Conservation (phyloP, 768 basidiomycete genomes). For the Holtermannia corniformis region DNA sequence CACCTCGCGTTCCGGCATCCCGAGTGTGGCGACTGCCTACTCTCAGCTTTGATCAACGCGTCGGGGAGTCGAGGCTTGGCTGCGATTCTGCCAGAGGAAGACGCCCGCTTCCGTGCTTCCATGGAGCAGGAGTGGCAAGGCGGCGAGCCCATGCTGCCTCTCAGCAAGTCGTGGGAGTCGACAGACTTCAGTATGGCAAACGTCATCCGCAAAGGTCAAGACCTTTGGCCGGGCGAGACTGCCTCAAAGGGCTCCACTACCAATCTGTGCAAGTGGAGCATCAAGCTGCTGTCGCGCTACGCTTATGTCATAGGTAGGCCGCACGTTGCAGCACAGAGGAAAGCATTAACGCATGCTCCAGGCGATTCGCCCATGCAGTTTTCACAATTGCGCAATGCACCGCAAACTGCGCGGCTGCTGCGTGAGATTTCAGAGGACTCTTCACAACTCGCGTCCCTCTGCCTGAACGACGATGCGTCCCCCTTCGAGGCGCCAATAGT, state of each 20-base stretch:
- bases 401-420: not conserved
- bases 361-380: not conserved
- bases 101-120: conserved; percentile 4
- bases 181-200: conserved; percentile 25
- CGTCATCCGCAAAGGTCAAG: conserved; percentile 20
- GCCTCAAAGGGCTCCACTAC: conserved; percentile 10
- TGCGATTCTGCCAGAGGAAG: conserved; percentile 25
- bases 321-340: not conserved
- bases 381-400: not conserved
- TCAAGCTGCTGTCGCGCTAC: conserved; percentile 34
- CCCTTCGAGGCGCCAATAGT: conserved; percentile 5
- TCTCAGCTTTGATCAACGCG: conserved; percentile 26
- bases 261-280: conserved; percentile 25
- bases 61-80: conserved; percentile 29
- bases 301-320: conserved; percentile 32
- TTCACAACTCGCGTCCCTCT: conserved; percentile 21
- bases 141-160: conserved; percentile 31
- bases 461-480: conserved; percentile 36
- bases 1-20: conserved; percentile 27
- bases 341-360: too few relatives aligned
- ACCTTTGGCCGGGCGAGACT: conserved; percentile 13
- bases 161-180: conserved; percentile 24
- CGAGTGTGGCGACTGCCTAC: conserved; percentile 38
- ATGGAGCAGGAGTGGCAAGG: conserved; percentile 11
- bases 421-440: conserved; percentile 11